A percentile compares a stretch with the other conserved stretches of the same genome.
These are phyloP conservation scores for Phylloporus arenicola DNA, from an alignment of 768 basidiomycete genomes.

Conservation along the genomic window DNA sequence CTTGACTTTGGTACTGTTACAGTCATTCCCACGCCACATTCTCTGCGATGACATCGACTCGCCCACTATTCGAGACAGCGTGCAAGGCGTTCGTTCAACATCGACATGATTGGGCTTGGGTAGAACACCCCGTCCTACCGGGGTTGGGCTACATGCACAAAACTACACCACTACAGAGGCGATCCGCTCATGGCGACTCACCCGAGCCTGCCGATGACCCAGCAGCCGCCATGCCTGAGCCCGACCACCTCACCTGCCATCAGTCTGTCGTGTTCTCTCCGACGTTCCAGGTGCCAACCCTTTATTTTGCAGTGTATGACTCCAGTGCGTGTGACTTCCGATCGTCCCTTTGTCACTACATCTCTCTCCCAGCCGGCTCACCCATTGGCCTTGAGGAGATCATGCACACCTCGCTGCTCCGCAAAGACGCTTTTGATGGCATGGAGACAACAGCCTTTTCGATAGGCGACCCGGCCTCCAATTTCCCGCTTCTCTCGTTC, in stretches of 20 bases:
- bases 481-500: constrained; percentile 77
- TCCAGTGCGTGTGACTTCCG: constrained; percentile 48
- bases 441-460: constrained; percentile 49
- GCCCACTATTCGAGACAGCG: constrained; percentile 53
- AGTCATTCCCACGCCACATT: constrained; percentile 40
- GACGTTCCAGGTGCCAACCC: constrained; percentile 75
- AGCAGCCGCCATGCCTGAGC: constrained; percentile 29
- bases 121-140: constrained; percentile 48
- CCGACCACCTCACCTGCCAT: constrained; percentile 39
- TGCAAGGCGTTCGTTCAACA: constrained; percentile 47
- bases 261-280: constrained; percentile 75
- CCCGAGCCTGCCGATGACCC: constrained; percentile 32
- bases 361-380: constrained; percentile 48
- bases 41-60: constrained; percentile 36
- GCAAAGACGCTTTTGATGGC: constrained; percentile 38
- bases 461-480: constrained; percentile 42
- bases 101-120: constrained; percentile 53
- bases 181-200: constrained; percentile 3
- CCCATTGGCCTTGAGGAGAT: constrained; percentile 56
- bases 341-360: constrained; percentile 13
- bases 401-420: constrained; percentile 56
- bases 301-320: constrained; percentile 73
- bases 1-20: constrained; percentile 41
- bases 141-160: constrained; percentile 47
- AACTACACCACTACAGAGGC: constrained; percentile 21